Conservation (phyloP, 495 filamentous ascomycete species). For the Pseudomonodictys pantanalensis region DNA sequence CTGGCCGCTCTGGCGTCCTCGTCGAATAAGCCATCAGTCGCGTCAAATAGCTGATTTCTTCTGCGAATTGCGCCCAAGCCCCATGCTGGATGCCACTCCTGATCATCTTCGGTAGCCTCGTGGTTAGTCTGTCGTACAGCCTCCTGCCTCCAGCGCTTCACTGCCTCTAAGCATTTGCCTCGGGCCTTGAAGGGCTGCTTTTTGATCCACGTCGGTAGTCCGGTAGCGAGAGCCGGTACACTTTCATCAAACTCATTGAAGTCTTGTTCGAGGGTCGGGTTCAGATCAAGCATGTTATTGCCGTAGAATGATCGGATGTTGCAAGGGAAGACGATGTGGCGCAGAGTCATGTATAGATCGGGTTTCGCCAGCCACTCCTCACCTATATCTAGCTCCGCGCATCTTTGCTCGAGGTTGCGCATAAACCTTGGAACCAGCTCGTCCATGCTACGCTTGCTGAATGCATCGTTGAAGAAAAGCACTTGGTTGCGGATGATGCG, state of each 20-base stretch:
- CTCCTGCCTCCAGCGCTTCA: constrained; percentile 1
- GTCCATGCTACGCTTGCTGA: background rate
- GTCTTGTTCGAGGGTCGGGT: constrained; percentile 28
- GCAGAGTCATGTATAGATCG: constrained; percentile 9
- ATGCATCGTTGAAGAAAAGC: background rate
- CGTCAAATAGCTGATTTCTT: background rate
- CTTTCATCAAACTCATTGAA: constrained; percentile 34
- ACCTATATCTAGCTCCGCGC: background rate
- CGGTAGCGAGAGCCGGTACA: constrained; percentile 22
- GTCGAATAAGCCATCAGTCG: background rate
- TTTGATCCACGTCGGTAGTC: constrained; percentile 23
- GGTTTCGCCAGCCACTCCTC: constrained; percentile 6
- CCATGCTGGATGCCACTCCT: background rate
- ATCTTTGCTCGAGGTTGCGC: background rate
- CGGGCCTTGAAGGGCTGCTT: constrained; percentile 22
- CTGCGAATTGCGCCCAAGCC: constrained; percentile 1
- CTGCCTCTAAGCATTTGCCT: background rate
- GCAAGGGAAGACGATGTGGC: constrained; percentile 25
- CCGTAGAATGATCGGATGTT: constrained; percentile 32
- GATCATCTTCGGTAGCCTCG: background rate
- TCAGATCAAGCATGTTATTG: constrained; percentile 22
- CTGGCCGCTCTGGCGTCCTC: background rate
- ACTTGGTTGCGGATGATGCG: background rate
- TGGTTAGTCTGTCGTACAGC: background rate
- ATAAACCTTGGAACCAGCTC: background rate